Conservation (phyloP, 202 grass and related monocot genomes). For the Dendrocalamus latiflorus region DNA sequence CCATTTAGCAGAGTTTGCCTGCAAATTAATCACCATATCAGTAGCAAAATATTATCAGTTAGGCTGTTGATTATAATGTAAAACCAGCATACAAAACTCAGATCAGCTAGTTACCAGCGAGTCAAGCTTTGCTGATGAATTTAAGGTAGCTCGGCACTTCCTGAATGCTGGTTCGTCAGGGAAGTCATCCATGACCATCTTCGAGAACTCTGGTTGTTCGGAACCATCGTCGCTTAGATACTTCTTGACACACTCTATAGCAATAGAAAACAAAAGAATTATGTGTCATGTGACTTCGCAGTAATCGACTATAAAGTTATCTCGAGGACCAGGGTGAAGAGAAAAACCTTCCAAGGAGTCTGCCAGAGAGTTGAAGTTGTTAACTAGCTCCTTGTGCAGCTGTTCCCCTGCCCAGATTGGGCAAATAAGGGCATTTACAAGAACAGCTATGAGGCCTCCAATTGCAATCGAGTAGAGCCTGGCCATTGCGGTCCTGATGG, state of each 20-base stretch:
- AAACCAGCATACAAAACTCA: background rate
- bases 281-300: background rate
- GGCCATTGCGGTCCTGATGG: conserved; percentile 61
- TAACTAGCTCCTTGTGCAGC: conserved; percentile 74
- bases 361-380: conserved; percentile 57
- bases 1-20: conserved; percentile 83
- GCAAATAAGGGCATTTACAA: conserved; percentile 61
- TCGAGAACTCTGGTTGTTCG: conserved; percentile 61
- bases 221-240: conserved; percentile 68
- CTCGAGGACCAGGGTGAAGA: background rate
- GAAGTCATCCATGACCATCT: conserved; percentile 69
- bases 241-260: conserved; percentile 74
- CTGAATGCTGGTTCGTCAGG: conserved; percentile 59
- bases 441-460: conserved; percentile 58
- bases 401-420: conserved; percentile 87
- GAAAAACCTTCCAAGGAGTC: conserved; percentile 76
- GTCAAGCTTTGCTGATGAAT: conserved; percentile 61
- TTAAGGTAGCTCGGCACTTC: conserved; percentile 57
- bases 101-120: conserved; percentile 49
- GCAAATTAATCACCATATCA: conserved; percentile 10
- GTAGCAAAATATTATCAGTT: background rate
- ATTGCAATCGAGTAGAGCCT: conserved; percentile 83
- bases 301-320: background rate
- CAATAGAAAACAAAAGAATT: conserved; percentile 1
- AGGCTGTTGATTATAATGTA: background rate